Conservation (phyloP, 2,329 filamentous ascomycete species). For the Chaetomium sp. region DNA sequence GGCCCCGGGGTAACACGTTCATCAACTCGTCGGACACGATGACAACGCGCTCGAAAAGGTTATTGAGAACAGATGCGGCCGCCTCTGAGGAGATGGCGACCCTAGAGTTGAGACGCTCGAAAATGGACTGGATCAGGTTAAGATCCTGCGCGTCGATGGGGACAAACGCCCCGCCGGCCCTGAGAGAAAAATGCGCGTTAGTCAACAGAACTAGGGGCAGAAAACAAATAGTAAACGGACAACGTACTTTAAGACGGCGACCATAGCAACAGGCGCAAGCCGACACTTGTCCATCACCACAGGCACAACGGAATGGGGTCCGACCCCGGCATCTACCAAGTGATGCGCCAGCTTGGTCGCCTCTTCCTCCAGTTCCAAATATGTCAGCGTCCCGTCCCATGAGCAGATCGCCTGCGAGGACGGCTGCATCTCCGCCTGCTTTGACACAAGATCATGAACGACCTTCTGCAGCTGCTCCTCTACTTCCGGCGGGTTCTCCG, state of each 20-base stretch:
- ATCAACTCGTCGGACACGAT: slow-evolving; percentile 24
- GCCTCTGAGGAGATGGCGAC: slow-evolving; percentile 41
- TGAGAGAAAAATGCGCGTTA: slow-evolving; percentile 19
- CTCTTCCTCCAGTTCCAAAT: slow-evolving; percentile 33
- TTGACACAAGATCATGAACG: slow-evolving; percentile 40
- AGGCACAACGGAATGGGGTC: slow-evolving; percentile 51
- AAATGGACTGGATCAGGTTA: slow-evolving; percentile 35
- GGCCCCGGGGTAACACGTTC: slow-evolving; percentile 19
- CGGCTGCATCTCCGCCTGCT: slow-evolving; percentile 34
- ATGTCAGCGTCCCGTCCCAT: slow-evolving; percentile 41
- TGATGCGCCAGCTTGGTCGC: slow-evolving; percentile 36
- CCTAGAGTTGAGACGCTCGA: slow-evolving; percentile 38
- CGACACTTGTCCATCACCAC: slow-evolving; percentile 64
- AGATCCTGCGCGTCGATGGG: slow-evolving; percentile 42
- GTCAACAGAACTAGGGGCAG: slow-evolving; percentile 20
- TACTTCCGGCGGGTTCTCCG: slow-evolving; percentile 33
- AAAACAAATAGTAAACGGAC: slow-evolving; percentile 5
- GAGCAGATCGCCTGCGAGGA: slow-evolving; percentile 37
- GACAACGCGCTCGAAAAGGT: slow-evolving; percentile 35
- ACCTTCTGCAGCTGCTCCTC: slow-evolving; percentile 36
- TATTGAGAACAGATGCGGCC: slow-evolving; percentile 34
- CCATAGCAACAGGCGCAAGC: slow-evolving; percentile 61
- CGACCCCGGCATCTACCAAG: slow-evolving; percentile 45
- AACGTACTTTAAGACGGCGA: slow-evolving; percentile 61
- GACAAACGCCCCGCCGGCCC: slow-evolving; percentile 45